phyloP scores from a whole-genome alignment of 2,329 filamentous ascomycete genomes.

The Phialemoniopsis sp. region DNA sequence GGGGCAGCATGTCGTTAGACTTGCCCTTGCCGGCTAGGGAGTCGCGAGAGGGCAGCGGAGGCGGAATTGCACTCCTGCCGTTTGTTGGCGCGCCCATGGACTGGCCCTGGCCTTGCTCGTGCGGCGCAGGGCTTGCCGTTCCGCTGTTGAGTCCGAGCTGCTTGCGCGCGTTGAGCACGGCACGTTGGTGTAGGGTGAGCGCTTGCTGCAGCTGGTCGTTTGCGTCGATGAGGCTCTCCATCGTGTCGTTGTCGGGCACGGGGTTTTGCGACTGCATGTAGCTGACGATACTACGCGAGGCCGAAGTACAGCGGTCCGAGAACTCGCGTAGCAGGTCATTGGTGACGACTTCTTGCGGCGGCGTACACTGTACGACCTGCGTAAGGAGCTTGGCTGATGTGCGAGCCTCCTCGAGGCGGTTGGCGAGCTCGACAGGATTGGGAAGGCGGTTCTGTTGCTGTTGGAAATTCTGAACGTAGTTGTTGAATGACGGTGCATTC shows the following conservation, averaged over 20 bases:
- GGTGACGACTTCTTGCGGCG: slow-evolving; percentile 66
- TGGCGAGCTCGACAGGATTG: slow-evolving; percentile 69
- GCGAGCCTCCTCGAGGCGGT: slow-evolving; percentile 82
- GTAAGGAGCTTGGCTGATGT: slow-evolving; percentile 90
- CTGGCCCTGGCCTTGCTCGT: slow-evolving; percentile 6
- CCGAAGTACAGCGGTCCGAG: slow-evolving; percentile 76
- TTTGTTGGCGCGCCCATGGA: slow-evolving; percentile 5
- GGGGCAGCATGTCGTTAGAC: slow-evolving; percentile 11
- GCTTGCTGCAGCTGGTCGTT: slow-evolving; percentile 87
- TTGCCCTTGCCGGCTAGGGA: slow-evolving; percentile 17
- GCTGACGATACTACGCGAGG: slow-evolving; percentile 74
- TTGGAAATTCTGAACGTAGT: slow-evolving; percentile 52
- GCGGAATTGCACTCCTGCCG: slow-evolving; percentile 1
- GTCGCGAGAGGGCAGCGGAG: neutral
- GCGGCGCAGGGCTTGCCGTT: slow-evolving; percentile 20
- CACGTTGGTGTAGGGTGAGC: slow-evolving; percentile 79
- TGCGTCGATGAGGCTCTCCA: slow-evolving; percentile 89
- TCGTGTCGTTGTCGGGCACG: slow-evolving; percentile 84
- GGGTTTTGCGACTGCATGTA: slow-evolving; percentile 83
- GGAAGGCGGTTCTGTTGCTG: slow-evolving; percentile 47
- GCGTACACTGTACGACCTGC: slow-evolving; percentile 85
- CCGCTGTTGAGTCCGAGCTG: slow-evolving; percentile 36
- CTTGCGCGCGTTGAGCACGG: slow-evolving; percentile 62
- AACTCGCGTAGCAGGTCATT: slow-evolving; percentile 96
- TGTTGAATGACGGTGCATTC: slow-evolving; percentile 36